A percentile compares a stretch with the other conserved stretches of the same genome.
Conservation (phyloP, 2,329 filamentous ascomycete genomes). For the Pseudogymnoascus sp. region DNA sequence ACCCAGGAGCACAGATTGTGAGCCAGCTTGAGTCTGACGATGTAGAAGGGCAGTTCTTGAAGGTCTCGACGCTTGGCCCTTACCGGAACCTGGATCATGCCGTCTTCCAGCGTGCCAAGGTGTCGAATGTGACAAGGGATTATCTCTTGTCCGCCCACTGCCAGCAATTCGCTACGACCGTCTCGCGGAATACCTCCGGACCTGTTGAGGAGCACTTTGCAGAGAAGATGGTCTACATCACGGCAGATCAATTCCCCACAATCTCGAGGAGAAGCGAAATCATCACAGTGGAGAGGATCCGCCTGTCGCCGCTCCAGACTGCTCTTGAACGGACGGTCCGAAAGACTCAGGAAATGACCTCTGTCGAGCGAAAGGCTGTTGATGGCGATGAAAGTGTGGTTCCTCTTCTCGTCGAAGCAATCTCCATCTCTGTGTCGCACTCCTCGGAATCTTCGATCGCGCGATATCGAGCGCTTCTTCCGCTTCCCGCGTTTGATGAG, state of each 20-base stretch:
- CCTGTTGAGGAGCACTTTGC: slow-evolving; percentile 65
- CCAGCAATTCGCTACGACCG: slow-evolving; percentile 69
- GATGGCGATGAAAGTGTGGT: slow-evolving; percentile 66
- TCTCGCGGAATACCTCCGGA: slow-evolving; percentile 60
- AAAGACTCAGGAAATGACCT: slow-evolving; percentile 78
- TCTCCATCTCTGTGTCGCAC: slow-evolving; percentile 69
- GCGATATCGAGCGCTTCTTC: slow-evolving; percentile 67
- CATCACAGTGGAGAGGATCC: slow-evolving; percentile 51
- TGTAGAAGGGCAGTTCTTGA: slow-evolving; percentile 82
- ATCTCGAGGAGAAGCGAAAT: slow-evolving; percentile 85
- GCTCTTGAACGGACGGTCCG: slow-evolving; percentile 82
- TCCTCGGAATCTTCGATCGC: slow-evolving; percentile 68
- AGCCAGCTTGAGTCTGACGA: slow-evolving; percentile 63
- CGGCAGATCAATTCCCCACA: slow-evolving; percentile 80
- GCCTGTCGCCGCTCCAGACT: slow-evolving; percentile 70
- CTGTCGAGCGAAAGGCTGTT: slow-evolving; percentile 64
- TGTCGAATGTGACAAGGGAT: slow-evolving; percentile 76
- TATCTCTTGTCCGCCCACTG: slow-evolving; percentile 74
- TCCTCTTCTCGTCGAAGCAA: slow-evolving; percentile 62
- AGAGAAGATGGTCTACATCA: slow-evolving; percentile 78
- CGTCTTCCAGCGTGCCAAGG: slow-evolving; percentile 80
- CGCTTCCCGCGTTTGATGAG: slow-evolving; percentile 35
- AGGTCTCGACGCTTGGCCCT: slow-evolving; percentile 71
- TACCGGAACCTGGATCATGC: slow-evolving; percentile 76
- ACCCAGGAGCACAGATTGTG: slow-evolving; percentile 76